Percentiles rank a stretch among this genome's conserved stretches.
phyloP scores from a whole-genome alignment of 257 asterid species.

The Solanum ossicruentum region DNA sequence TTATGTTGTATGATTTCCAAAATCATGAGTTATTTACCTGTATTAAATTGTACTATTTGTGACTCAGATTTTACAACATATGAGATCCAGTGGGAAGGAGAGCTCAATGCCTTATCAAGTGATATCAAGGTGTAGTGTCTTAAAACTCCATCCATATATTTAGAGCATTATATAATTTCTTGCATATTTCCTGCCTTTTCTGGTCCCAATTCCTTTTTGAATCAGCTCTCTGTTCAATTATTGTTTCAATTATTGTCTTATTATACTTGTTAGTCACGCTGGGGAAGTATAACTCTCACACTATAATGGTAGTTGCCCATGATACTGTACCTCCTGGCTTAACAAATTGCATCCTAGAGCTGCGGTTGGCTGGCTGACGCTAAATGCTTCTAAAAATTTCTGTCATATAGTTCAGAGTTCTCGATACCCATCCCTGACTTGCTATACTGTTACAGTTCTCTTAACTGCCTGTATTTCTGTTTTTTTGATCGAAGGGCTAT shows the following conservation, averaged over 20 bases:
- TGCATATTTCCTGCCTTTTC: neutral
- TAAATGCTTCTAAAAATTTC: neutral
- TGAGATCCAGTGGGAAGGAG: slow-evolving; percentile 98
- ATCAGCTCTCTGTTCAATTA: neutral
- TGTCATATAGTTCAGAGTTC: neutral
- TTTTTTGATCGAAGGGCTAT: slow-evolving; percentile 62
- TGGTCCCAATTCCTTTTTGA: neutral
- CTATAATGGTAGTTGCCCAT: neutral
- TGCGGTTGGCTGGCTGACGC: neutral
- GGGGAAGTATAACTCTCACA: neutral
- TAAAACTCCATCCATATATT: neutral
- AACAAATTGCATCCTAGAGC: neutral
- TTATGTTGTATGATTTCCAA: neutral
- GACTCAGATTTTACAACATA: slow-evolving; percentile 87
- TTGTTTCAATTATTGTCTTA: neutral
- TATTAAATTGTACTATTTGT: neutral
- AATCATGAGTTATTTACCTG: neutral
- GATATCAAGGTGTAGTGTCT: slow-evolving; percentile 64
- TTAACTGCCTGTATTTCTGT: neutral
- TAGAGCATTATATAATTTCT: neutral
- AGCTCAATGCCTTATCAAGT: slow-evolving; percentile 97
- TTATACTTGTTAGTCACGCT: neutral
- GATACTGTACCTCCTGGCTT: neutral
- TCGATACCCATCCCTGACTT: neutral
- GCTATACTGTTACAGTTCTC: neutral